Percentiles rank a stretch among this genome's conserved stretches.
Conservation (phyloP, 1,284 basidiomycete genomes). For the Nidula niveotomentosa region DNA sequence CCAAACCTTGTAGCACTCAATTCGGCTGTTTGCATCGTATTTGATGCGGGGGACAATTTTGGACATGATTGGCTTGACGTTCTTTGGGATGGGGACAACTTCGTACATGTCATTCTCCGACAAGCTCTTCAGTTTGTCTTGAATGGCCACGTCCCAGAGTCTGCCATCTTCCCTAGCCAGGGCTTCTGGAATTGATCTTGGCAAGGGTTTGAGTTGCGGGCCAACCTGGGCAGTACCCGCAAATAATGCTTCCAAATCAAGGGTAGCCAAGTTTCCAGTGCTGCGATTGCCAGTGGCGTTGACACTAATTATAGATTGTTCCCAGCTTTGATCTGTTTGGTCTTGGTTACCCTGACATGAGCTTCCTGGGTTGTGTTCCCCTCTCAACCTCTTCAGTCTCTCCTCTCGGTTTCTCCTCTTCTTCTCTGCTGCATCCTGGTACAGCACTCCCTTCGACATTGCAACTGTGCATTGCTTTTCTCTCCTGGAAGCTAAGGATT, state of each 20-base stretch:
- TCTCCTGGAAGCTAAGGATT: too few relatives aligned
- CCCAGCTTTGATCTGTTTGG: too few relatives aligned
- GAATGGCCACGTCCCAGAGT: constrained; percentile 3
- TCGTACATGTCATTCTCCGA: constrained; percentile 13
- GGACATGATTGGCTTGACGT: constrained; percentile 8
- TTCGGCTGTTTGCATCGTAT: constrained; percentile 1
- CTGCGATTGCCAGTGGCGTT: neutral
- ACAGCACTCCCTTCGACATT: too few relatives aligned
- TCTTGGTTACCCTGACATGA: too few relatives aligned
- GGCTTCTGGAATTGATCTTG: neutral
- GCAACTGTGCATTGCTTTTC: too few relatives aligned
- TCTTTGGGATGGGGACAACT: constrained; percentile 12
- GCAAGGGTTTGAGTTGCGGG: neutral
- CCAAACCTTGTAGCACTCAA: constrained; percentile 9
- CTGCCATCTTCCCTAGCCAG: constrained; percentile 5
- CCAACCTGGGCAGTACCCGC: neutral
- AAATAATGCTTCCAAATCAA: neutral
- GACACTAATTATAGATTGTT: too few relatives aligned
- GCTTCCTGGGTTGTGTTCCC: too few relatives aligned
- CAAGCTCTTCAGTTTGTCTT: constrained; percentile 10
- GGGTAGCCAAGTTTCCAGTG: neutral
- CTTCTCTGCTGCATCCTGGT: too few relatives aligned
- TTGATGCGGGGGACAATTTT: neutral
- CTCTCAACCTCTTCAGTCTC: too few relatives aligned
- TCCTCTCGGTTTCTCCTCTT: too few relatives aligned